Evolutionary conservation across 768 basidiomycete species (phyloP).

Genomic region (Astraeus odoratus): DNA sequence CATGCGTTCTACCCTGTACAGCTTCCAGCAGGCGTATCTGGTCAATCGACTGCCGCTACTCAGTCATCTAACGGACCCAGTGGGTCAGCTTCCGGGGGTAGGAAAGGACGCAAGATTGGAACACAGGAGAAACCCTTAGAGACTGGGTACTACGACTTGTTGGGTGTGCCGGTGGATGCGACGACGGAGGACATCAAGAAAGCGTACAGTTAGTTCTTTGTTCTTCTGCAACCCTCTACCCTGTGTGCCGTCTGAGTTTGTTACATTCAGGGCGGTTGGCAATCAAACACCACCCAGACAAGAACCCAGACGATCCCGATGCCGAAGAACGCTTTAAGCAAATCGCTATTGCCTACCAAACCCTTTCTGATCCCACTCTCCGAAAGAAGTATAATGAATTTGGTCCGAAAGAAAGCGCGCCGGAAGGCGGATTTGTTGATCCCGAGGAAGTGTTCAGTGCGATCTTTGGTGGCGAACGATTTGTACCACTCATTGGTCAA

Average conservation of each 20-base stretch:
- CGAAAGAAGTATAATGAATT: conserved; percentile 90
- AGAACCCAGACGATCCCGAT: conserved; percentile 79
- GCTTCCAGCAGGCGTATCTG: conserved; percentile 29
- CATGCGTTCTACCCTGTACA: conserved; percentile 68
- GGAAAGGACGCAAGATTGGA: conserved; percentile 73
- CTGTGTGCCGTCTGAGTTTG: neutral
- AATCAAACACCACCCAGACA: conserved; percentile 90
- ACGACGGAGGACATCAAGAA: conserved; percentile 85
- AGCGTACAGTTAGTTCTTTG: conserved; percentile 63
- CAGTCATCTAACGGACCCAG: conserved; percentile 15
- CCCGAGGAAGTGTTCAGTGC: conserved; percentile 77
- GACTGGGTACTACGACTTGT: conserved; percentile 84
- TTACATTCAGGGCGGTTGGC: conserved; percentile 58
- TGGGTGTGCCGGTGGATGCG: conserved; percentile 70
- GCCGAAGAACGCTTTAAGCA: conserved; percentile 88
- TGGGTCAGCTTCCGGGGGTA: conserved; percentile 11
- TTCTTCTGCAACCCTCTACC: neutral
- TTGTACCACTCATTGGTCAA: conserved; percentile 80
- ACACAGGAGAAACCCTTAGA: conserved; percentile 85
- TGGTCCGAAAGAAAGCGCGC: conserved; percentile 72
- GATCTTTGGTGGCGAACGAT: conserved; percentile 86
- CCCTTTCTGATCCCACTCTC: conserved; percentile 68
- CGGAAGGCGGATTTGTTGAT: conserved; percentile 83
- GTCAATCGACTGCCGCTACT: conserved; percentile 7
- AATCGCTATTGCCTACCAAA: conserved; percentile 86